phyloP scores from a whole-genome alignment of 768 basidiomycete species.

The Lactifluus piperatus region DNA sequence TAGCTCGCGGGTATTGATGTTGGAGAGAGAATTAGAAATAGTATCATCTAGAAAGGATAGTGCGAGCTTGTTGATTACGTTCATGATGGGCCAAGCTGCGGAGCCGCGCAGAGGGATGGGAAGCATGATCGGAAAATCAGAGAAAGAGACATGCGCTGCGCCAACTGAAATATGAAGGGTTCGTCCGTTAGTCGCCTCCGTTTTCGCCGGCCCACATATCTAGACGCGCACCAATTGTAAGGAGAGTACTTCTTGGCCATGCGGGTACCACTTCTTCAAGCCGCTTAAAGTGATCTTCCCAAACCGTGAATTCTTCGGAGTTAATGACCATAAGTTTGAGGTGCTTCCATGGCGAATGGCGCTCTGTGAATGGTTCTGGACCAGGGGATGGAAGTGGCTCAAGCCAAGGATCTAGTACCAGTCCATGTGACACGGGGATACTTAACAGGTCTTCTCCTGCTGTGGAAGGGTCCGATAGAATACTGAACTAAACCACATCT shows the following conservation, averaged over 20 bases:
- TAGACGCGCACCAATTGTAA: constrained; percentile 13
- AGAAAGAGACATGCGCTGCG: constrained; percentile 24
- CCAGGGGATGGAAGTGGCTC: constrained; percentile 63
- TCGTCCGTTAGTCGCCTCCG: background rate
- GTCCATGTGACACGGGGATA: constrained; percentile 47
- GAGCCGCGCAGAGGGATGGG: constrained; percentile 12
- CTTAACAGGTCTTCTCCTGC: constrained; percentile 27
- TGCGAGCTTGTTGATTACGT: constrained; percentile 19
- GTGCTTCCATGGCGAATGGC: constrained; percentile 11
- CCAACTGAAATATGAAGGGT: constrained; percentile 16
- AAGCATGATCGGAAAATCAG: constrained; percentile 23
- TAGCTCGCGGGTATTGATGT: constrained; percentile 10
- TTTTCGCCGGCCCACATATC: background rate
- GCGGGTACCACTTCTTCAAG: constrained; percentile 42
- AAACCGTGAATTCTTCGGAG: constrained; percentile 70
- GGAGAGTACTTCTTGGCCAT: constrained; percentile 29
- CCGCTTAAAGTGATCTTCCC: constrained; percentile 63
- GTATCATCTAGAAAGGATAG: constrained; percentile 21
- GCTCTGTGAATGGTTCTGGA: constrained; percentile 25
- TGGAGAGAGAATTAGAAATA: constrained; percentile 12
- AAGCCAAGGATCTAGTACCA: constrained; percentile 80
- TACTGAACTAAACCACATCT: constrained; percentile 37
- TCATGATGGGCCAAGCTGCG: constrained; percentile 16
- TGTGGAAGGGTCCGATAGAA: constrained; percentile 42
- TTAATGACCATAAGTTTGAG: constrained; percentile 53